Conservation (phyloP, 2,329 filamentous ascomycete species). For the Nemania abortiva region DNA sequence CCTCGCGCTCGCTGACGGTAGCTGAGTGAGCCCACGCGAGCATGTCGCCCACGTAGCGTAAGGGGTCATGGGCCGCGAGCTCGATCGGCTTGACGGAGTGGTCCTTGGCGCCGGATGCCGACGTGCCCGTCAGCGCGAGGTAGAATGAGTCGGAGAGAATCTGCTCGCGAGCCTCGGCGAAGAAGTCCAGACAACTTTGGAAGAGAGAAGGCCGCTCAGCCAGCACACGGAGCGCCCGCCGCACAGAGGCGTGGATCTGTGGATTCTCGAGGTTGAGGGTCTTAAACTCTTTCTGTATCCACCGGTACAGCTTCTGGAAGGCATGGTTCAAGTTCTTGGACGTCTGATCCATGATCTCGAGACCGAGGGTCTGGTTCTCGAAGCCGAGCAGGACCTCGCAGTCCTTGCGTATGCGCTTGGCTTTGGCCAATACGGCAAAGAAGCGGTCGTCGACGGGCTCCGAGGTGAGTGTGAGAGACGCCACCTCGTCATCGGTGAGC, state of each 20-base stretch:
- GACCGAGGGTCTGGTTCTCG: constrained; percentile 86
- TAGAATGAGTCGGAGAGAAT: constrained; percentile 92
- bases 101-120: constrained; percentile 68
- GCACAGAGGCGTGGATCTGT: constrained; percentile 87
- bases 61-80: constrained; percentile 88
- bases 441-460: constrained; percentile 89
- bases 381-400: constrained; percentile 90
- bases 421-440: constrained; percentile 80
- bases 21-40: constrained; percentile 96
- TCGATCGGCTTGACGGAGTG: constrained; percentile 88
- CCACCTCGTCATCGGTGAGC: constrained; percentile 82
- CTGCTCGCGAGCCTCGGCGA: constrained; percentile 89
- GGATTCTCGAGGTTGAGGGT: constrained; percentile 93
- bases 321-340: constrained; percentile 88
- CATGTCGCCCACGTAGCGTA: constrained; percentile 97
- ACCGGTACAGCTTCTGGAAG: constrained; percentile 95
- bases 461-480: constrained; percentile 79
- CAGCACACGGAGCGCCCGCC: constrained; percentile 84
- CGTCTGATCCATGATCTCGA: constrained; percentile 92
- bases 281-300: constrained; percentile 95
- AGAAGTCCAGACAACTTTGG: constrained; percentile 92
- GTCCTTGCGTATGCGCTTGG: constrained; percentile 89
- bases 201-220: constrained; percentile 92
- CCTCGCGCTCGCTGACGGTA: constrained; percentile 92
- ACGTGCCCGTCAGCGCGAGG: constrained; percentile 81